Percentiles rank a stretch among this genome's conserved stretches.
Evolutionary conservation across 441 rosid genomes (phyloP).

Genomic region (Pelargonium fulgidum): DNA sequence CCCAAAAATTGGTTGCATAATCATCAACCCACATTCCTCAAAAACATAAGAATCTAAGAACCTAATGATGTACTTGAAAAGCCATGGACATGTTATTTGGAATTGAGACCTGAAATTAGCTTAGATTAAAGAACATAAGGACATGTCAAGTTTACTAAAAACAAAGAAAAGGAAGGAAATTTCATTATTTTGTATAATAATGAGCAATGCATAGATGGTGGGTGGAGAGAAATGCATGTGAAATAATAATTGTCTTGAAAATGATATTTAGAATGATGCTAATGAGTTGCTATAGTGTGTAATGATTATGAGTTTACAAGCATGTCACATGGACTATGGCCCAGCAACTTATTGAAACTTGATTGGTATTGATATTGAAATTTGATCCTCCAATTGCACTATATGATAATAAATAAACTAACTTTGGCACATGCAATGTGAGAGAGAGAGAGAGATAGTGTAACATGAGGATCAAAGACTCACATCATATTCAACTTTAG

Average conservation of each 20-base stretch:
- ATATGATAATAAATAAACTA: background rate
- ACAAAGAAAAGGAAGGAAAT: background rate
- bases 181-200: too few species aligned
- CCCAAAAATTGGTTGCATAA: background rate
- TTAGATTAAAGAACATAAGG: background rate
- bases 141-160: background rate
- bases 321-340: conserved; percentile 2
- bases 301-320: background rate
- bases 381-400: background rate
- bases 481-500: too few species aligned
- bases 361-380: background rate
- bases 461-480: too few species aligned
- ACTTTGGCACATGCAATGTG: background rate
- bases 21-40: background rate
- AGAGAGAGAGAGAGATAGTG: background rate
- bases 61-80: background rate
- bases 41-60: background rate
- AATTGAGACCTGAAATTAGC: background rate
- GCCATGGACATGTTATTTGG: background rate
- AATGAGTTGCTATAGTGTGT: too few species aligned
- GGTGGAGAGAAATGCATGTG: background rate
- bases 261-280: too few species aligned
- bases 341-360: background rate
- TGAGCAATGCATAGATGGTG: too few species aligned
- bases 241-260: background rate